Evolutionary conservation across 805 yeast species (phyloP).

Genomic region (Torulaspora franciscae): DNA sequence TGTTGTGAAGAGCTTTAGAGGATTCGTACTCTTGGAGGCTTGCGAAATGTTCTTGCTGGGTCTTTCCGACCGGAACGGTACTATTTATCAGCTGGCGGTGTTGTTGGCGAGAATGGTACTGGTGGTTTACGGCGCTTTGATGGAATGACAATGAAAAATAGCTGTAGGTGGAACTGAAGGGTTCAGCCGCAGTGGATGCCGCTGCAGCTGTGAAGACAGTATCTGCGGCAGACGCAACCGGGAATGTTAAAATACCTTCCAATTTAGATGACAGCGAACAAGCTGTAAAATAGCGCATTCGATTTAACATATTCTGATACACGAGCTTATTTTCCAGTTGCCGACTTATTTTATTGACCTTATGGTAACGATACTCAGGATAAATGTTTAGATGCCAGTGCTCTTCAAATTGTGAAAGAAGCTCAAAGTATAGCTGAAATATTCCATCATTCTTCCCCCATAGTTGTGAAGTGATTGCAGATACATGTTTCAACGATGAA

Average conservation of each 20-base stretch:
- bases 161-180: constrained; percentile 6
- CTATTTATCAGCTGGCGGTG: constrained; percentile 4
- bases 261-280: constrained; percentile 6
- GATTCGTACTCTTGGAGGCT: neutral
- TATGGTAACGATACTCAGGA: constrained; percentile 17
- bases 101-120: constrained; percentile 1
- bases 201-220: constrained; percentile 5
- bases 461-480: constrained; percentile 18
- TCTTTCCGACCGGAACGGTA: constrained; percentile 1
- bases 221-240: constrained; percentile 8
- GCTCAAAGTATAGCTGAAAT: constrained; percentile 21
- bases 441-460: constrained; percentile 17
- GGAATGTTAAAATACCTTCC: constrained; percentile 8
- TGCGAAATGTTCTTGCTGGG: constrained; percentile 3
- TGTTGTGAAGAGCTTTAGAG: constrained; percentile 3
- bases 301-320: constrained; percentile 12
- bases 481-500: constrained; percentile 10
- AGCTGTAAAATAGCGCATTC: constrained; percentile 12
- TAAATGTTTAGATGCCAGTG: constrained; percentile 16
- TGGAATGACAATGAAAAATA: constrained; percentile 4
- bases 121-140: constrained; percentile 2
- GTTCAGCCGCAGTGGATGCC: constrained; percentile 7
- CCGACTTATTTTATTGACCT: constrained; percentile 13
- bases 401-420: constrained; percentile 16
- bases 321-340: constrained; percentile 13